These are phyloP conservation scores for Bullera alba DNA, from an alignment of 768 basidiomycete species.

Conservation along the genomic window DNA sequence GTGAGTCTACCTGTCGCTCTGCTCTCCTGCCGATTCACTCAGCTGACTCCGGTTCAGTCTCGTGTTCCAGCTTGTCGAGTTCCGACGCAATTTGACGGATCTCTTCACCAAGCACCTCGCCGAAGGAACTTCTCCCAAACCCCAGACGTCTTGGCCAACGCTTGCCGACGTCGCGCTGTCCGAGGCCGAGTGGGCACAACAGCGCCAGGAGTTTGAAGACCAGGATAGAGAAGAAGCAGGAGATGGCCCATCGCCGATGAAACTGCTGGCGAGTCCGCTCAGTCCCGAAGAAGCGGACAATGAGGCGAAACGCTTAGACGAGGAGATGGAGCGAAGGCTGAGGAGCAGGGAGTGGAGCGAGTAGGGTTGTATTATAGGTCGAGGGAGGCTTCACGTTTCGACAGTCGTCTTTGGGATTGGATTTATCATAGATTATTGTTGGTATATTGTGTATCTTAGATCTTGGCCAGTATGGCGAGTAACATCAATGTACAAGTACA, in stretches of 20 bases:
- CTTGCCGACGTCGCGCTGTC: constrained; percentile 11
- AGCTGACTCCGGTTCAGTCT: constrained; percentile 23
- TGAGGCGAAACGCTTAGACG: constrained; percentile 25
- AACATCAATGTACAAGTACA: no score
- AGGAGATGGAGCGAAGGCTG: constrained; percentile 22
- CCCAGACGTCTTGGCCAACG: constrained; percentile 22
- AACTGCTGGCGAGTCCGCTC: constrained; percentile 3
- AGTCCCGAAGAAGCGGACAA: constrained; percentile 20
- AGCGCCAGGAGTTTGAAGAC: constrained; percentile 17
- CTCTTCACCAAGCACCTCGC: constrained; percentile 19
- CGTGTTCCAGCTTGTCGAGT: constrained; percentile 44
- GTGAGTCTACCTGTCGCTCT: constrained; percentile 17
- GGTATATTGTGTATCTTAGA: no score
- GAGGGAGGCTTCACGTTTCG: background rate
- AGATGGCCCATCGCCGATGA: background rate
- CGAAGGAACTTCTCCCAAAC: background rate
- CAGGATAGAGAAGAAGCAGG: constrained; percentile 8
- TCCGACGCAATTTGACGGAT: constrained; percentile 31
- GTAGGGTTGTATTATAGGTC: background rate
- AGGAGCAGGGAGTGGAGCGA: no score
- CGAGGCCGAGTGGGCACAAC: constrained; percentile 36
- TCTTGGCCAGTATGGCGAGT: no score
- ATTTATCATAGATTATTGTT: background rate
- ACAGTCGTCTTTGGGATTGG: background rate
- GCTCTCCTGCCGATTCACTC: no score